Conservation (phyloP, 129 eudicot species). For the Solidago caesia region DNA sequence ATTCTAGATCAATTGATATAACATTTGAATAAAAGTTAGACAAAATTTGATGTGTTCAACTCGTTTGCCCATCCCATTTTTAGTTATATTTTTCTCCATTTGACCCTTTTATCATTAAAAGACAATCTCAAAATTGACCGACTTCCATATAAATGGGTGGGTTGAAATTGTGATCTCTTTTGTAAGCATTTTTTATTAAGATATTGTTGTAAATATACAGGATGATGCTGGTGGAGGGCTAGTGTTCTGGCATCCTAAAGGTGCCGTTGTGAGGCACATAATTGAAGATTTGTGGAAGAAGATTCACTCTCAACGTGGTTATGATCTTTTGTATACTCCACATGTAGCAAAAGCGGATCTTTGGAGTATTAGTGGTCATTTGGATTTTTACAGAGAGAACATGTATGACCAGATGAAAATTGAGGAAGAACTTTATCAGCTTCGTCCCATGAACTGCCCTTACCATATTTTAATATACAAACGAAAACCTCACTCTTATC, state of each 20-base stretch:
- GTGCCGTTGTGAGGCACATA: constrained; percentile 87
- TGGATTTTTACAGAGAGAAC: constrained; percentile 89
- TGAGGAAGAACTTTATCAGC: constrained; percentile 93
- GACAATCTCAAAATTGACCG: not conserved
- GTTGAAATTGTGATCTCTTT: not conserved
- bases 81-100: not conserved
- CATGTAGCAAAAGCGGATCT: constrained; percentile 98
- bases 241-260: constrained; percentile 99
- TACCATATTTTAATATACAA: constrained; percentile 90
- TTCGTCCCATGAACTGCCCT: constrained; percentile 99
- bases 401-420: constrained; percentile 98
- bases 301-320: constrained; percentile 67
- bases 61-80: not conserved
- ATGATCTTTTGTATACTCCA: constrained; percentile 89
- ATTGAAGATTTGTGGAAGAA: constrained; percentile 95
- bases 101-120: not conserved
- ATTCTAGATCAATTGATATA: too few species aligned
- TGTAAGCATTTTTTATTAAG: not conserved
- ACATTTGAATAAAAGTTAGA: too few species aligned
- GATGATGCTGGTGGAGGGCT: constrained; percentile 99
- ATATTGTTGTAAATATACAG: constrained; percentile 39
- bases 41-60: too few species aligned
- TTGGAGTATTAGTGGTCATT: constrained; percentile 96
- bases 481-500: constrained; percentile 75
- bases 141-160: not conserved